Percentiles rank a stretch among this genome's conserved stretches.
These are phyloP conservation scores for Pichia phayaonensis DNA, from an alignment of 805 yeast genomes.

Conservation along the genomic window DNA sequence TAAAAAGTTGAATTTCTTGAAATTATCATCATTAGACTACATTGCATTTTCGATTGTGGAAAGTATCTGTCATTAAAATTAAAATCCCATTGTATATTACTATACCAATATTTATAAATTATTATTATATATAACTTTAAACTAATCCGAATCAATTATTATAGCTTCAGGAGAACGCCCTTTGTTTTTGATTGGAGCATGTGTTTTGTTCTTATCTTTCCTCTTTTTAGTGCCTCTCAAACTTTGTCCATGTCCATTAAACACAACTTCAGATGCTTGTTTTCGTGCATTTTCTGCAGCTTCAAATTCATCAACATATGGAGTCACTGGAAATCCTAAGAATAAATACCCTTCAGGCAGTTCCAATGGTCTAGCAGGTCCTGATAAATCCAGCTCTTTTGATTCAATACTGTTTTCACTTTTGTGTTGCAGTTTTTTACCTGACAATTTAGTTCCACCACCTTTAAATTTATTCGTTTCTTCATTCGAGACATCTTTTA, in stretches of 20 bases:
- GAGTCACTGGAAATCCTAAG: slow-evolving; percentile 81
- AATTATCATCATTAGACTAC: slow-evolving; percentile 1
- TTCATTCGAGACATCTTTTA: slow-evolving; percentile 33
- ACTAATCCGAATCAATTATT: slow-evolving; percentile 52
- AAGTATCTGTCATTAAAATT: not conserved
- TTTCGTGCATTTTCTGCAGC: slow-evolving; percentile 22
- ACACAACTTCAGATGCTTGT: slow-evolving; percentile 22
- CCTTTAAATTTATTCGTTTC: slow-evolving; percentile 41
- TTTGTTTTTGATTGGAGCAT: slow-evolving; percentile 53
- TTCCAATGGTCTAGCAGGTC: slow-evolving; percentile 62
- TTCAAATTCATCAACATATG: slow-evolving; percentile 34
- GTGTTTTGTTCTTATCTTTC: slow-evolving; percentile 44
- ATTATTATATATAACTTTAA: not conserved
- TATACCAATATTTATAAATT: not conserved
- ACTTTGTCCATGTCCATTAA: slow-evolving; percentile 67
- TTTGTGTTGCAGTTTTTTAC: slow-evolving; percentile 32
- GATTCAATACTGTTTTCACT: slow-evolving; percentile 9
- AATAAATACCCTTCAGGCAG: slow-evolving; percentile 84
- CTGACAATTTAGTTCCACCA: slow-evolving; percentile 65
- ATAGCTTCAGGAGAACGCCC: slow-evolving; percentile 71
- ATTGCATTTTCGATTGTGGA: slow-evolving; percentile 1
- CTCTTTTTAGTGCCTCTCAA: slow-evolving; percentile 53
- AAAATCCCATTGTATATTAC: not conserved
- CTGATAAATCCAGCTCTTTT: slow-evolving; percentile 38
- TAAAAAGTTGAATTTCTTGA: not conserved